Evolutionary conservation across 73 alveolate species (phyloP), one percentile per base, ranked within the genome.

Genomic region (Paramecium primaurelia): DNA sequence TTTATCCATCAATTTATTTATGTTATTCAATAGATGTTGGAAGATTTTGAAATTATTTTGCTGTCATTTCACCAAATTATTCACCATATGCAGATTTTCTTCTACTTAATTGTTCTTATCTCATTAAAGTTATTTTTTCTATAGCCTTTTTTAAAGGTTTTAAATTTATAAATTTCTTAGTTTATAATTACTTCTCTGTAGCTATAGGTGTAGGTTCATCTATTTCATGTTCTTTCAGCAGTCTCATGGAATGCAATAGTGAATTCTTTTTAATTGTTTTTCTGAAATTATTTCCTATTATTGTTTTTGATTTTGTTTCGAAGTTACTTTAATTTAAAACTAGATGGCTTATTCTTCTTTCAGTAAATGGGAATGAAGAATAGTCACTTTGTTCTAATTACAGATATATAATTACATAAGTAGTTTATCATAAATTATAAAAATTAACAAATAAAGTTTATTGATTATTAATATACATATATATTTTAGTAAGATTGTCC

Each of bases 61-160:
- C 5, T 32, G 84, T 64, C 16, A 64, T 11, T 32, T 64, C 49
- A 1, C 84, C 84, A 34, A 64, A 64, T 9, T 12, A 5, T 12
- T 28, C 84, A 25, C 84, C 84, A 64, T 64, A 64, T 64, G 84
- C 84, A 2, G 84, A 64, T 64, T 64, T 64, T 32, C 84, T 28
- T 64, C 84, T 64, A 32, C 84, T 64, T 11, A 11, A 64, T 64
- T 32, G 42, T 64, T 64, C 84, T 64, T 64, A 28, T 64, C 84
- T 64, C 84, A 64, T 64, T 3, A 32, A 9, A 14, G 84, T 64
- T 32, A 64, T 64, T 64, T 64, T 64, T 32, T 28, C 84, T 3
- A 64, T 28, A 0, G 84, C 84, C 20, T 64, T 64, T 34, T 64
- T 64, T 32, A 64, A 34, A 32, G 84, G 84, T 64, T 64, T 64